phyloP scores from a whole-genome alignment of 768 basidiomycete species.

The Leccinellum rugosiceps region DNA sequence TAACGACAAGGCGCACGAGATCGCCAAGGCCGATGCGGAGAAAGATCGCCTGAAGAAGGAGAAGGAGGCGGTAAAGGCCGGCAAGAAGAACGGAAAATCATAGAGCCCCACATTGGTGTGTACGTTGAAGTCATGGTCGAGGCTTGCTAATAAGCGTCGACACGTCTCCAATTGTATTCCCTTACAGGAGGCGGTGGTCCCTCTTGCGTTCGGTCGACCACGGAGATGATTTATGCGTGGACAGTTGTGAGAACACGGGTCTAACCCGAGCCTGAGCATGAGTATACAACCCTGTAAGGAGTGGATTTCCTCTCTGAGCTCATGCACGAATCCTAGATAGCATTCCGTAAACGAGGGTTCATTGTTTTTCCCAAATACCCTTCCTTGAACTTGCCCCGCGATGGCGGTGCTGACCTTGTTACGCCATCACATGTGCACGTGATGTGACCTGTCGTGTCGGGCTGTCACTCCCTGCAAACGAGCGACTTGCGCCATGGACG shows the following conservation, averaged over 20 bases:
- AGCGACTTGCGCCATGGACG: conserved; percentile 19
- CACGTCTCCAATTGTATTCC: conserved; percentile 1
- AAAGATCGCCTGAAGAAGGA: conserved; percentile 57
- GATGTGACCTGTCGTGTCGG: conserved; percentile 27
- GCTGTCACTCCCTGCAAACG: conserved; percentile 12
- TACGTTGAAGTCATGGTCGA: background rate
- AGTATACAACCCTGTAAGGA: conserved; percentile 2
- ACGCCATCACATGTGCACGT: conserved; percentile 16
- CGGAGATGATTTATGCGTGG: conserved; percentile 17
- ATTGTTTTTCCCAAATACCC: background rate
- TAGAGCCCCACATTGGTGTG: conserved; percentile 12
- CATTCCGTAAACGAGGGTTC: background rate
- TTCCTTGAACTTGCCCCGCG: background rate
- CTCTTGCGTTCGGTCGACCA: background rate
- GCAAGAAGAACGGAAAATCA: conserved; percentile 34
- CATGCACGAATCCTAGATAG: background rate
- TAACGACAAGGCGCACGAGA: conserved; percentile 82
- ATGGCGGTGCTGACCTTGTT: background rate
- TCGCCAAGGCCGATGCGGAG: conserved; percentile 66
- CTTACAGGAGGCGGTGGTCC: background rate
- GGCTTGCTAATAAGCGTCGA: background rate
- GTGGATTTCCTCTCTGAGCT: background rate
- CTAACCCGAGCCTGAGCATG: conserved; percentile 2
- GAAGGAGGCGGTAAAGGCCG: conserved; percentile 47
- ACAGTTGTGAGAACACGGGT: conserved; percentile 5